A percentile compares a stretch with the other conserved stretches of the same genome.
Evolutionary conservation across 1,284 basidiomycete genomes (phyloP).

Genomic region (Sanghuangporus weigelae): DNA sequence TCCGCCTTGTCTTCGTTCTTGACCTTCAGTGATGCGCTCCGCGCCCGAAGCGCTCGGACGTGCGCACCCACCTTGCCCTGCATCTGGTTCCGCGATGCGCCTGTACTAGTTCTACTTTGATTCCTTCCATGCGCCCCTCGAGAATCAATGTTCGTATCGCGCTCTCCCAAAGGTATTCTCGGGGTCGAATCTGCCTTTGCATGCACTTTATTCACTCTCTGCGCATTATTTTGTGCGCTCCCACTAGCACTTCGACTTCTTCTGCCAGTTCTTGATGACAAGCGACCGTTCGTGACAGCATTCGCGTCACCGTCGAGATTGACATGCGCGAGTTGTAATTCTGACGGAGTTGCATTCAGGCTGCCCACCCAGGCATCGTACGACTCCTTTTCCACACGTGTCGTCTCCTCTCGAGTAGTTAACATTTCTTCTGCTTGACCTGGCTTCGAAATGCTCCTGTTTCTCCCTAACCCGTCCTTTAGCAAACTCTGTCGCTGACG

Average conservation of each 20-base stretch:
- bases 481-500: background rate
- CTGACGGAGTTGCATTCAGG: background rate
- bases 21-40: background rate
- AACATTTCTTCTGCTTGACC: background rate
- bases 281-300: background rate
- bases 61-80: background rate
- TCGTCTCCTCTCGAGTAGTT: background rate
- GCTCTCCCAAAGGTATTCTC: background rate
- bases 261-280: background rate
- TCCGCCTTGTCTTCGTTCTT: background rate
- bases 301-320: background rate
- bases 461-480: background rate
- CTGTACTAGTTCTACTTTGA: background rate
- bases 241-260: background rate
- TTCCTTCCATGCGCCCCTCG: background rate
- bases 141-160: background rate
- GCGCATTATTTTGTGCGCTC: background rate
- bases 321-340: background rate
- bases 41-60: background rate
- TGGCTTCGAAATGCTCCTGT: background rate
- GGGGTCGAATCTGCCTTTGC: background rate
- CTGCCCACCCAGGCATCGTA: slow-evolving; percentile 1
- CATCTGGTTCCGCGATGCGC: background rate
- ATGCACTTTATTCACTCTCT: background rate
- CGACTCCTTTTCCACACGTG: background rate